Conservation (phyloP, 192 early-diverging fungal genomes). For the Coemansia sp. region DNA sequence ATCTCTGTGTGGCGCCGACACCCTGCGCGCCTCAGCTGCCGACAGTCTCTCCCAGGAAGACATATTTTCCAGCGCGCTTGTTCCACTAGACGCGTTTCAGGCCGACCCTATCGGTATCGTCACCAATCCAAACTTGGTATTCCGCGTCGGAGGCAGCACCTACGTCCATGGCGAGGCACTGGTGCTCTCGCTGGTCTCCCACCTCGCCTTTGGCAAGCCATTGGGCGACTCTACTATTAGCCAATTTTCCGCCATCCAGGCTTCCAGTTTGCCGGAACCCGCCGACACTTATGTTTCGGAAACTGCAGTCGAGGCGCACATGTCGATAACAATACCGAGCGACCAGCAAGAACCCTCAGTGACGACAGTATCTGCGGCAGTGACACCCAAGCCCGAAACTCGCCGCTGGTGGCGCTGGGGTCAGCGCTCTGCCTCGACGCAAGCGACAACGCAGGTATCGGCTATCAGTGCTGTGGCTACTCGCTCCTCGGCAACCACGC, state of each 20-base stretch:
- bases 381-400: slow-evolving; percentile 13
- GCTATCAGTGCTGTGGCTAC: not conserved
- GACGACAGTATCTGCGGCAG: not conserved
- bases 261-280: not conserved
- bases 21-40: slow-evolving; percentile 12
- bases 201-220: slow-evolving; percentile 38
- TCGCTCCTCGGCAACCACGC: not conserved
- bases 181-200: slow-evolving; percentile 35
- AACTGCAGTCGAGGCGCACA: not conserved
- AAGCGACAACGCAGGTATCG: not conserved
- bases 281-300: not conserved
- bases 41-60: slow-evolving; percentile 2
- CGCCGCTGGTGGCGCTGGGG: slow-evolving; percentile 49
- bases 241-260: not conserved
- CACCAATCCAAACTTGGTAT: slow-evolving; percentile 30
- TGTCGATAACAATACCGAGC: not conserved
- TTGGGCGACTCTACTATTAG: not conserved
- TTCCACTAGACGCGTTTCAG: slow-evolving; percentile 13
- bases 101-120: slow-evolving; percentile 18
- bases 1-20: slow-evolving; percentile 42
- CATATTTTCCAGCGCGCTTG: slow-evolving; percentile 14
- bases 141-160: slow-evolving; percentile 11
- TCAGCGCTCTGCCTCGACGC: slow-evolving; percentile 18
- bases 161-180: slow-evolving; percentile 38
- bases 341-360: not conserved